Base-by-base conservation (phyloP, 768 basidiomycete species). In the Boletus insuetus region DNA sequence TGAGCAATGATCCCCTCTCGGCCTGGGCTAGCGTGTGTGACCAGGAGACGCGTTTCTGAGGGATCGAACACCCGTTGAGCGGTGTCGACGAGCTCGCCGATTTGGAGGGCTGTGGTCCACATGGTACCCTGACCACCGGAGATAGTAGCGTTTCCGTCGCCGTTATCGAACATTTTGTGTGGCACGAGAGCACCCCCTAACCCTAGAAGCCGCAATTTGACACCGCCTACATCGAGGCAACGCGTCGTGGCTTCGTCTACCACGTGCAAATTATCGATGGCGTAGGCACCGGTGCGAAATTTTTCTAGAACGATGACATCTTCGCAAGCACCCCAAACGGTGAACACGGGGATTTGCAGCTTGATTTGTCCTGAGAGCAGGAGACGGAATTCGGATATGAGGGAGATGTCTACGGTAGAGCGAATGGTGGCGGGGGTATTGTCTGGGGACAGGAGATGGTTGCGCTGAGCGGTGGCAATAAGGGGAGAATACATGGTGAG, bases 111-210 rank as follows among this genome's bases (percentile, higher is more conserved):
- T 0, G 96, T 98, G 0, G 93, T 91, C 97, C 97, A 99, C 87
- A 98, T 96, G 19, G 95, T 98, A 31, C 97, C 97, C 65, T 93
- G 89, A 2, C 94, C 97, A 35, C 97, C 97, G 0, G 97, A 96
- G 59, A 99, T 97, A n/a, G 96, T 98, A 12, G 93, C 95, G 43
- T 77, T 85, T 4, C 95, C 96, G 46, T 96, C 92, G 0, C 96
- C 91, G 59, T 94, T 94, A 74, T 93, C 90, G 64, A 95, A 94
- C 79, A 94, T 82, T 72, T 98, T 98, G 78, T 98, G 94, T 40
- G 86, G 84, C 7, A 97, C 94, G 40, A 98, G 82, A 3, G 95
- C 95, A 50, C 97, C 97, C 10, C 97, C 97, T 26, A 99, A 79
- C 39, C 96, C 97, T n/a, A 99, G 84, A 40, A 99, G 79, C 38